A percentile compares a stretch with the other conserved stretches of the same genome.
These are phyloP conservation scores for Pseudogymnoascus sp. DNA, from an alignment of 2,329 filamentous ascomycete species.

Conservation along the genomic window DNA sequence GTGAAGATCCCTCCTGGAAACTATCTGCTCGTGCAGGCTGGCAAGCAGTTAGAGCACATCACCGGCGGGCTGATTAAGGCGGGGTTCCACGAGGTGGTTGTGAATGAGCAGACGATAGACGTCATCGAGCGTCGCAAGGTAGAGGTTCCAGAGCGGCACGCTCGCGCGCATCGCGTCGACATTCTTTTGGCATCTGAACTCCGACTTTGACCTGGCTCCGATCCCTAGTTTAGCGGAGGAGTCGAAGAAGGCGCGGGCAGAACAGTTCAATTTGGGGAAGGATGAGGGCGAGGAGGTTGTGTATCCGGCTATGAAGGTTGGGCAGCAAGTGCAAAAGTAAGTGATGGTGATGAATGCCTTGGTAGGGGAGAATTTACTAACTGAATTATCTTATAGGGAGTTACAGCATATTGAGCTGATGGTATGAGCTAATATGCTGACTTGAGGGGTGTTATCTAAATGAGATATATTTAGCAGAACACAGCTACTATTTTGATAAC, in stretches of 20 bases:
- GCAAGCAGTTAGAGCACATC: conserved; percentile 57
- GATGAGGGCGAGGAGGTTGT: conserved; percentile 46
- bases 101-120: conserved; percentile 46
- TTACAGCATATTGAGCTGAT: conserved; percentile 1
- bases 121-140: conserved; percentile 39
- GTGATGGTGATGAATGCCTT: conserved; percentile 23
- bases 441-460: not conserved
- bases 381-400: not conserved
- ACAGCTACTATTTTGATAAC: not conserved
- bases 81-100: conserved; percentile 56
- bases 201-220: conserved; percentile 49
- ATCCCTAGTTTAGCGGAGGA: conserved; percentile 41
- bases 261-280: conserved; percentile 42
- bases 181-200: conserved; percentile 54
- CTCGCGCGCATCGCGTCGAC: conserved; percentile 53
- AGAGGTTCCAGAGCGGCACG: conserved; percentile 42
- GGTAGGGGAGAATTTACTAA: not conserved
- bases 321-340: conserved; percentile 51
- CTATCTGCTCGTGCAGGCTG: conserved; percentile 54
- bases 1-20: conserved; percentile 53
- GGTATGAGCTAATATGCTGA: not conserved
- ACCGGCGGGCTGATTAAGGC: conserved; percentile 56
- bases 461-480: not conserved
- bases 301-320: conserved; percentile 52
- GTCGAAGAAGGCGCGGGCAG: conserved; percentile 39